phyloP scores from a whole-genome alignment of 2,329 filamentous ascomycete genomes.

The Microdochium trichocladiopsis region DNA sequence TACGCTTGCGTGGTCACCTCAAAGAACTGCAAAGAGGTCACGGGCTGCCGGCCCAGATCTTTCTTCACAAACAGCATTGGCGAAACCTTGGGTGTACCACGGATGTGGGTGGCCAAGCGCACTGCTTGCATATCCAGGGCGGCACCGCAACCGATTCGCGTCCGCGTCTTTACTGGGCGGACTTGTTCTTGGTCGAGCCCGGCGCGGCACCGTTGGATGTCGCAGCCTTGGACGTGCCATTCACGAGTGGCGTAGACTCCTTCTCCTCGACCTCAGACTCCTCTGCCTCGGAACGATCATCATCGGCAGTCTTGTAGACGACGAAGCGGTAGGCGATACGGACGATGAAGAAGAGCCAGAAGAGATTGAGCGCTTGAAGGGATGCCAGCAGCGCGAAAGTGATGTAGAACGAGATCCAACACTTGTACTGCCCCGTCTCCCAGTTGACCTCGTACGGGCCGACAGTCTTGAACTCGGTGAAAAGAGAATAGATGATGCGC shows the following conservation, averaged over 20 bases:
- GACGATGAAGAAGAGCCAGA: conserved; percentile 75
- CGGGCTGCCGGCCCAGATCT: too few relatives aligned
- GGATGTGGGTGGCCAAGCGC: too few relatives aligned
- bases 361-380: conserved; percentile 70
- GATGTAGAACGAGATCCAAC: conserved; percentile 61
- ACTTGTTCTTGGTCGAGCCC: not conserved
- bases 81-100: too few relatives aligned
- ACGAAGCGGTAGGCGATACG: conserved; percentile 68
- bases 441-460: conserved; percentile 73
- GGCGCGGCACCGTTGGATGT: conserved; percentile 9
- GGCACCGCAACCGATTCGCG: too few relatives aligned
- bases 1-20: too few relatives aligned
- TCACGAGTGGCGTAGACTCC: conserved; percentile 12
- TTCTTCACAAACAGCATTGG: too few relatives aligned
- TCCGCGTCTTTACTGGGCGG: not conserved
- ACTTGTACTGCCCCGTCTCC: conserved; percentile 73
- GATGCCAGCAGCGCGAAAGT: conserved; percentile 56
- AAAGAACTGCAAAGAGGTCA: too few relatives aligned
- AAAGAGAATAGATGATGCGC: conserved; percentile 65
- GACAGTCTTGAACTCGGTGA: conserved; percentile 68
- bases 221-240: conserved; percentile 1
- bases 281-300: conserved; percentile 65
- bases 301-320: conserved; percentile 51
- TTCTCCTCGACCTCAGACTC: conserved; percentile 52
- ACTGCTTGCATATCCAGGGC: too few relatives aligned